Evolutionary conservation across 148 eudicot species (phyloP).

Genomic region (Rhododendron mucronatum): DNA sequence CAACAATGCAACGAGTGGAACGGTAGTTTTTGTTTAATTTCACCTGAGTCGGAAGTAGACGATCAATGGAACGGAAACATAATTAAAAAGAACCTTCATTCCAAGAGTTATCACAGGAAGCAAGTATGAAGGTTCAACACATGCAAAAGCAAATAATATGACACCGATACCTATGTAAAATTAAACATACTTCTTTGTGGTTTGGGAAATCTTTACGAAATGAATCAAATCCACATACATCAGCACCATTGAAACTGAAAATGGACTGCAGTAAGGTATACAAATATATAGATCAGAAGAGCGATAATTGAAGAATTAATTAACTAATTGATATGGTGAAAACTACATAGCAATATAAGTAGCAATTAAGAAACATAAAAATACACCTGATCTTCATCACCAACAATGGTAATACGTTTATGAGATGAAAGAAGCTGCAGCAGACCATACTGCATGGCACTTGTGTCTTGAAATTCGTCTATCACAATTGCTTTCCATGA

Average conservation of each 20-base stretch:
- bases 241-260: slow-evolving; percentile 93
- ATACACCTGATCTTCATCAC: slow-evolving; percentile 95
- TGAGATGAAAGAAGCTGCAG: slow-evolving; percentile 68
- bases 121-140: neutral
- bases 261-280: slow-evolving; percentile 58
- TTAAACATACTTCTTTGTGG: slow-evolving; percentile 65
- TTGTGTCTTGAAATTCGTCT: slow-evolving; percentile 97
- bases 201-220: slow-evolving; percentile 79
- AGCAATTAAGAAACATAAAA: slow-evolving; percentile 1
- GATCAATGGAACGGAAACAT: slow-evolving; percentile 6
- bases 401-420: slow-evolving; percentile 79
- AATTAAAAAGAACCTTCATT: neutral
- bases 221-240: slow-evolving; percentile 82
- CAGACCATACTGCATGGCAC: slow-evolving; percentile 81
- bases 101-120: neutral
- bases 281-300: slow-evolving; percentile 7
- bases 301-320: neutral
- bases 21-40: slow-evolving; percentile 73
- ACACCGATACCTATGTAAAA: neutral
- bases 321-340: neutral
- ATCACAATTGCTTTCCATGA: slow-evolving; percentile 83
- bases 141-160: neutral
- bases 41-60: slow-evolving; percentile 34
- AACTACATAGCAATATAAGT: neutral
- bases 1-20: slow-evolving; percentile 90